Evolutionary conservation across 2,329 filamentous ascomycete genomes (phyloP).

Genomic region (Neoarthrinium moseri): DNA sequence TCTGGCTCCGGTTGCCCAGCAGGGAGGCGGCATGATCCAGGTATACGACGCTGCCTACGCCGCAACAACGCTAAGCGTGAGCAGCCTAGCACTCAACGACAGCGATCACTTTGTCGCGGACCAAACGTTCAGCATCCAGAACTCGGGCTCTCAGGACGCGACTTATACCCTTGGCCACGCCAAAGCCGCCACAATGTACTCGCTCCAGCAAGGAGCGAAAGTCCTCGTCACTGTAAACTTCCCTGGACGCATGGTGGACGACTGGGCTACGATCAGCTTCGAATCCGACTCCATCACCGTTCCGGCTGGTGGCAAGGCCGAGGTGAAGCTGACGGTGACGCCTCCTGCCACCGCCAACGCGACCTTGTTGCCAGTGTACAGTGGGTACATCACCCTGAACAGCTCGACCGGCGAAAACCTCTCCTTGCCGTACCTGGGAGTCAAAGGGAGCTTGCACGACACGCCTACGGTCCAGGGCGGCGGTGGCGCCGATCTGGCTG

Average conservation of each 20-base stretch:
- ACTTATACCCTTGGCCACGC: constrained; percentile 32
- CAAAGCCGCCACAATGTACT: constrained; percentile 30
- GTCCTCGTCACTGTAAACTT: constrained; percentile 2
- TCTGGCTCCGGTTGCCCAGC: constrained; percentile 34
- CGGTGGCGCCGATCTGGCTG: neutral
- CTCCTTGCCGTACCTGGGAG: constrained; percentile 38
- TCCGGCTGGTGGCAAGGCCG: constrained; percentile 21
- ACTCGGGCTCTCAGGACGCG: constrained; percentile 28
- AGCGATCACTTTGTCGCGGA: constrained; percentile 32
- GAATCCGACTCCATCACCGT: constrained; percentile 20
- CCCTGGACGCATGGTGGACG: constrained; percentile 11
- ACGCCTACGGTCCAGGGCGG: constrained; percentile 13
- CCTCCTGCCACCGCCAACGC: constrained; percentile 25
- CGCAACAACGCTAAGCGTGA: constrained; percentile 29
- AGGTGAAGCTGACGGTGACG: constrained; percentile 26
- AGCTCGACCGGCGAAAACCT: constrained; percentile 34
- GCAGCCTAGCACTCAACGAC: constrained; percentile 40
- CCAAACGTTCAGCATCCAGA: constrained; percentile 34
- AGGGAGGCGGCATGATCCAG: constrained; percentile 37
- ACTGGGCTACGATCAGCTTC: constrained; percentile 12
- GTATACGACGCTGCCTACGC: constrained; percentile 34
- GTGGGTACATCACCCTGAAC: constrained; percentile 40
- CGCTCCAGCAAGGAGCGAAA: constrained; percentile 12
- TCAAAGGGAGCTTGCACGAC: constrained; percentile 26
- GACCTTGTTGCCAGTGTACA: constrained; percentile 37